phyloP scores from a whole-genome alignment of 192 early-diverging fungal genomes.

The Chytriomyces confervae region DNA sequence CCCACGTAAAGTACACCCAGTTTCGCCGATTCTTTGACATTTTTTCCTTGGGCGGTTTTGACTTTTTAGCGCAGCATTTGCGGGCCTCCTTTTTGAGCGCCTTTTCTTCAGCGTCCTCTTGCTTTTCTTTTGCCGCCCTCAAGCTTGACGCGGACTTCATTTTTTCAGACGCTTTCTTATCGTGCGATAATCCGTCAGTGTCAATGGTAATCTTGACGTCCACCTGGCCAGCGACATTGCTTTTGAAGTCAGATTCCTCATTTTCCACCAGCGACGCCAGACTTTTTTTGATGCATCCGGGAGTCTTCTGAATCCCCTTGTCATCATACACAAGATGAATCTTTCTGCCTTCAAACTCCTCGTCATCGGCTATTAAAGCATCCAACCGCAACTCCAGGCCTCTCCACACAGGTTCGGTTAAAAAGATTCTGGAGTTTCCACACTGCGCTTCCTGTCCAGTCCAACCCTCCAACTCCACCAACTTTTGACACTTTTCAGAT shows the following conservation, averaged over 20 bases:
- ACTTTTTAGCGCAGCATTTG: conserved; percentile 18
- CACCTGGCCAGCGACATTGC: background rate
- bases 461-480: conserved; percentile 37
- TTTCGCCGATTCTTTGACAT: conserved; percentile 62
- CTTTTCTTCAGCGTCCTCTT: conserved; percentile 26
- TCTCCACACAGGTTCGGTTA: conserved; percentile 80
- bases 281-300: conserved; percentile 32
- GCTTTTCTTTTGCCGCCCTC: background rate
- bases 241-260: background rate
- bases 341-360: conserved; percentile 30
- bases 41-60: conserved; percentile 50
- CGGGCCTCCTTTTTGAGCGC: background rate
- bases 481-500: conserved; percentile 17
- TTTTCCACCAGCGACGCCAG: conserved; percentile 14
- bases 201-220: background rate
- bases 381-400: conserved; percentile 80
- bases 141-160: conserved; percentile 5
- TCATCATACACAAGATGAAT: conserved; percentile 23
- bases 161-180: background rate
- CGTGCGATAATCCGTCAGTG: background rate
- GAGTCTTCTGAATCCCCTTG: conserved; percentile 18
- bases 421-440: conserved; percentile 61
- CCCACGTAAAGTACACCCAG: conserved; percentile 86
- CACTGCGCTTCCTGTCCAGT: conserved; percentile 29
- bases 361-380: conserved; percentile 46